Evolutionary conservation across 495 filamentous ascomycete genomes (phyloP), one percentile per base, ranked within the genome.

Genomic region (Extremus antarcticus): DNA sequence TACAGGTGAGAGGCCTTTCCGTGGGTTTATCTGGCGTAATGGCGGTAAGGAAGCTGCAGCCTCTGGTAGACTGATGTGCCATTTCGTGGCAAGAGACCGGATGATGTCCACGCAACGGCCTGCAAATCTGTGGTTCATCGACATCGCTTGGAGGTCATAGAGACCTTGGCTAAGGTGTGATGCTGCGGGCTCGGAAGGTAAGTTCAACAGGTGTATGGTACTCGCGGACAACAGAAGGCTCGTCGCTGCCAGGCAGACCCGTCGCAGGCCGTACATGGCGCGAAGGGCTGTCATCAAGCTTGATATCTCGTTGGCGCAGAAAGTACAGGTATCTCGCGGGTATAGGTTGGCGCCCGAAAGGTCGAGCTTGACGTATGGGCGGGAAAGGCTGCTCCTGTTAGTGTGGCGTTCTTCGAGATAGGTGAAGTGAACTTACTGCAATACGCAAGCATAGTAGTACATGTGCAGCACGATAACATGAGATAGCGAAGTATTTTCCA

Each of bases 281-380:
- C 78, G 74, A 51, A 83, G 82, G 2, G 77, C 77, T 2, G 71
- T 72, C 45, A 81, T 62, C 11, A 85, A 71, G 1, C 74, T 70
- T 29, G 78, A 73, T 23, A 85, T 80, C 19, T 77, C 76, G 62
- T 83, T 78, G 25, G 83, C 81, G 15, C 78, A 76, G 58, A 78
- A 74, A 10, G 70, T 67, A 64, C 81, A 84, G 23, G 83, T 76
- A 39, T 85, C 80, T 9, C 78, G 74, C n/a, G 83, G 82, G 19
- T 69, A 73, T n/a, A 83, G 71, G 17, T 71, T 67, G 0, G 77
- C 80, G 17, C 79, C 72, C 49, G 75, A 68, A 35, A 86, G 71
- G 17, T 77, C 73, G 8, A 83, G 69, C 54, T 80, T 81, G 55
- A 84, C 79, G 21, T 86, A 74, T 0, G 83, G 83, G 2, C 81